Evolutionary conservation across 768 basidiomycete genomes (phyloP).

Genomic region (Fomitopsis pulvina): DNA sequence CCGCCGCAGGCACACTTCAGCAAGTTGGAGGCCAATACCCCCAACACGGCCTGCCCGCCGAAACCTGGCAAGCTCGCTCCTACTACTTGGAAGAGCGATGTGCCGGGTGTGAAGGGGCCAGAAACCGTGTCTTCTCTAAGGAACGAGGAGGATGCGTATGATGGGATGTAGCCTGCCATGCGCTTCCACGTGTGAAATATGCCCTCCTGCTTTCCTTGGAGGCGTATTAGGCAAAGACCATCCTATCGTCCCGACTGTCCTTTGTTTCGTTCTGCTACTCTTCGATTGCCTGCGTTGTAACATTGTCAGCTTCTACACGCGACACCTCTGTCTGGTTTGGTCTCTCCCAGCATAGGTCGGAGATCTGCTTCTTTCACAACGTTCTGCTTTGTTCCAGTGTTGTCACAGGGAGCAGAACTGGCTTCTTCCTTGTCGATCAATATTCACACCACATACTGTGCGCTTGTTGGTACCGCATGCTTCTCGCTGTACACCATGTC

Average conservation of each 20-base stretch:
- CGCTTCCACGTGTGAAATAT: neutral
- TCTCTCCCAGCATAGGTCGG: constrained; percentile 1
- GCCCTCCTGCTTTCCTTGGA: too few relatives aligned
- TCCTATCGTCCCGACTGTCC: neutral
- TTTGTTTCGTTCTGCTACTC: neutral
- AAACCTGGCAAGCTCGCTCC: neutral
- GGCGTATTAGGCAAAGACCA: neutral
- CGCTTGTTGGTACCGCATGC: neutral
- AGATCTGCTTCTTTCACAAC: neutral
- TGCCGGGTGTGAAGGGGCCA: constrained; percentile 31
- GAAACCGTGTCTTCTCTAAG: constrained; percentile 47
- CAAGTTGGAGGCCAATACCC: constrained; percentile 7
- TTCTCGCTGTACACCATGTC: neutral
- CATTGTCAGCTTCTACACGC: too few relatives aligned
- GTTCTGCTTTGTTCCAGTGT: constrained; percentile 3
- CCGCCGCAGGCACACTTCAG: constrained; percentile 13
- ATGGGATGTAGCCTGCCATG: constrained; percentile 43
- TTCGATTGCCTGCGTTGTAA: neutral
- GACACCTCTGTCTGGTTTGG: neutral
- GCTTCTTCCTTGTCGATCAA: constrained; percentile 10
- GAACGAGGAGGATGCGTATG: constrained; percentile 63
- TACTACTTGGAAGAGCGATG: neutral
- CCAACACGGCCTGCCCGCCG: constrained; percentile 2
- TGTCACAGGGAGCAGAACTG: constrained; percentile 19
- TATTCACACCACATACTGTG: neutral